These are phyloP conservation scores for Sporothrix euskadiensis DNA, from an alignment of 2,329 filamentous ascomycete genomes.

Conservation along the genomic window DNA sequence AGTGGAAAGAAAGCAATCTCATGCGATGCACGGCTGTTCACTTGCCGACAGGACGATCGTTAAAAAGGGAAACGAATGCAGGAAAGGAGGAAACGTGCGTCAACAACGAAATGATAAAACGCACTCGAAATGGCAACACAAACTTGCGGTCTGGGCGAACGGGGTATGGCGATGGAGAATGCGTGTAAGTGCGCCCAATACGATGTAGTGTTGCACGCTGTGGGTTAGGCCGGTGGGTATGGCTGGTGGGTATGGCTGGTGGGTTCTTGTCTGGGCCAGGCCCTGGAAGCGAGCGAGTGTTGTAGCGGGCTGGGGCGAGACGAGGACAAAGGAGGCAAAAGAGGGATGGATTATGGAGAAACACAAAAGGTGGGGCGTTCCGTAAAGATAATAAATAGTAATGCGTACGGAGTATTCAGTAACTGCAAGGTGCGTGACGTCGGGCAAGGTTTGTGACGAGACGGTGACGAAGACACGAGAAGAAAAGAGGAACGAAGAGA, in stretches of 20 bases:
- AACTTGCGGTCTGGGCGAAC: slow-evolving; percentile 24
- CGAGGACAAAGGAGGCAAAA: slow-evolving; percentile 12
- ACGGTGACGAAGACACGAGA: not conserved
- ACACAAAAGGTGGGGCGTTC: not conserved
- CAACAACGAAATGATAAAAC: slow-evolving; percentile 5
- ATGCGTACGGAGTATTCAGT: too few species aligned
- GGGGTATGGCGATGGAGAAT: slow-evolving; percentile 11
- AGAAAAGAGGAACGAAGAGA: not conserved
- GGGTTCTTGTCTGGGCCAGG: slow-evolving; percentile 7
- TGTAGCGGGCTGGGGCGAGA: slow-evolving; percentile 2
- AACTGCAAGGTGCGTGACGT: not conserved
- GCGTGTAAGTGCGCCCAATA: slow-evolving; percentile 26
- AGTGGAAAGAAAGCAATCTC: slow-evolving; percentile 8
- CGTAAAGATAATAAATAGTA: not conserved
- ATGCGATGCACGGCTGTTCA: slow-evolving; percentile 8
- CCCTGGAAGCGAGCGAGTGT: slow-evolving; percentile 15
- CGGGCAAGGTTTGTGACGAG: not conserved
- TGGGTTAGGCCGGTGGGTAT: not conserved
- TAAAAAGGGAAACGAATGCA: not conserved
- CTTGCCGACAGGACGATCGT: slow-evolving; percentile 17
- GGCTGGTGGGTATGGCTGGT: not conserved
- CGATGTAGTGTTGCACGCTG: not conserved
- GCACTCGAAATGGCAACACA: not conserved
- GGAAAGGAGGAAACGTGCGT: not conserved
- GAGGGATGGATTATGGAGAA: slow-evolving; percentile 8